A percentile compares a stretch with the other conserved stretches of the same genome.
phyloP scores from a whole-genome alignment of 306 rosid genomes.

The Sophora flavescens region DNA sequence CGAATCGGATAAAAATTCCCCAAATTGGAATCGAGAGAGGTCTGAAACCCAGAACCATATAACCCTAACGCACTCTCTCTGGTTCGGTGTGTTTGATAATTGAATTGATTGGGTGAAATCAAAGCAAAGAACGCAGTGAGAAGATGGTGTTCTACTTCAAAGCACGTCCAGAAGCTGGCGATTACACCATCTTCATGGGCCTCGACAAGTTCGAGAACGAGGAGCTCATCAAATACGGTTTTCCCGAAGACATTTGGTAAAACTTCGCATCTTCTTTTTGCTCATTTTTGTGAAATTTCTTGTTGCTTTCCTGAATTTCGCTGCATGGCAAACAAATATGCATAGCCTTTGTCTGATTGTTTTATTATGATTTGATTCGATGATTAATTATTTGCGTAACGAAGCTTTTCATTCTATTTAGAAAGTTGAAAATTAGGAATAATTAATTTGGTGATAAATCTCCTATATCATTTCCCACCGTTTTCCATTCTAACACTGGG shows the following conservation, averaged over 20 bases:
- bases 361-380: background rate
- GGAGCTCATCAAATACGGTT: conserved; percentile 98
- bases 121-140: background rate
- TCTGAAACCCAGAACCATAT: conserved; percentile 37
- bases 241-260: conserved; percentile 94
- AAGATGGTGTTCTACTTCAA: conserved; percentile 97
- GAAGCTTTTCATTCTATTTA: background rate
- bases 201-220: conserved; percentile 98
- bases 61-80: conserved; percentile 52
- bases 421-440: background rate
- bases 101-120: conserved; percentile 38
- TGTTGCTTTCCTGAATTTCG: background rate
- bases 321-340: background rate
- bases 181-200: conserved; percentile 97
- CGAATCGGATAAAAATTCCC: conserved; percentile 34
- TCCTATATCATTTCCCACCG: background rate
- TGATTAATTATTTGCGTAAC: conserved; percentile 2
- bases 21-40: conserved; percentile 14
- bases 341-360: background rate
- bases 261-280: background rate
- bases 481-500: background rate
- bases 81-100: background rate
- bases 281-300: conserved; percentile 17
- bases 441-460: background rate
- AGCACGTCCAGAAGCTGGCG: conserved; percentile 96